Base-by-base conservation (phyloP, 306 rosid species). In the Citrullus amarus region DNA sequence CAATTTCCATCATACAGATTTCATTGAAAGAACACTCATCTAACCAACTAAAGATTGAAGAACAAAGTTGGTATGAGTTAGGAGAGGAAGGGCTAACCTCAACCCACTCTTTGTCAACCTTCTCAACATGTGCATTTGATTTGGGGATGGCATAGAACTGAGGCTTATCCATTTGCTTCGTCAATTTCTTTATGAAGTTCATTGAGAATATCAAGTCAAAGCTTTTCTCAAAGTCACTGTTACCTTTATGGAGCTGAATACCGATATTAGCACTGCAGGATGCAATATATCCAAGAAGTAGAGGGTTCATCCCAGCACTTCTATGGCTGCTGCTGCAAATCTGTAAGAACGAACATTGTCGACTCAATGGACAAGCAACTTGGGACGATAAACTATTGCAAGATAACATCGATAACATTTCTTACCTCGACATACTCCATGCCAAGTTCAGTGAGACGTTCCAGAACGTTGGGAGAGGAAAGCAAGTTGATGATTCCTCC, bases 401-500 rank as follows among this genome's bases (percentile, higher is more conserved):
- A 44, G 20, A 41, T 67, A 58, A 72, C 57, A 66, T 66, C 36
- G 13, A 41, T 43, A 55, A 75, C 34, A 51, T 14, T 6, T 18
- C 48, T 57, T 8, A 92, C 98, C 98, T 90, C 90, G 25, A 95
- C 12, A 66, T 90, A 95, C 84, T 95, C 93, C 39, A 89, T 87
- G 9, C 97, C 98, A 79, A 83, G 82, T 80, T 89, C 80, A 54
- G 82, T 75, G 36, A 95, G 93, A 81, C 81, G 79, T 55, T 89
- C 96, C 11, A 74, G 82, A 80, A 92, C 65, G 80, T 80, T 74
- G 79, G 88, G 83, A 22, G 90, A 88, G 25, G 96, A 85, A 80
- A 92, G 86, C 91, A 89, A 82, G 88, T 88, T 85, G 44, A 95
- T 54, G 80, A 88, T 80, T 73, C 96, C 98, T 58, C 98, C 98